Evolutionary conservation across 176 grass and related monocot genomes (phyloP).

Genomic region (Coix lacrymajobi): DNA sequence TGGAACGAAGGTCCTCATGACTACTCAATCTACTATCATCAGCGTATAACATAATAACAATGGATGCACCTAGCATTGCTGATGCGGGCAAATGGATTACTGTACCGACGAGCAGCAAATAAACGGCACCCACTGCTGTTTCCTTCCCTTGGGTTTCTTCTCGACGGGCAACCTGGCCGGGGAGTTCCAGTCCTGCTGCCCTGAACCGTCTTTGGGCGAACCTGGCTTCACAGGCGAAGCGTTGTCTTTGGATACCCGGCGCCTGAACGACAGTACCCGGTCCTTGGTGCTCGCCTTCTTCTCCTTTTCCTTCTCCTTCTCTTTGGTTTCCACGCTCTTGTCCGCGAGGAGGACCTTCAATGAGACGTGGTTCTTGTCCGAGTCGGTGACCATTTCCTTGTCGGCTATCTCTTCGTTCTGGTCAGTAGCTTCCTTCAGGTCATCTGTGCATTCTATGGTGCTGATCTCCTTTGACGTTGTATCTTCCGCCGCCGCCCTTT

Average conservation of each 20-base stretch:
- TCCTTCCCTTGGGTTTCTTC: constrained; percentile 42
- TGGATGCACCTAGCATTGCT: neutral
- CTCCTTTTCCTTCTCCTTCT: constrained; percentile 41
- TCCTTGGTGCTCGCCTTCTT: constrained; percentile 40
- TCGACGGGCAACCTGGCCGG: constrained; percentile 44
- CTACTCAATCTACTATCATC: neutral
- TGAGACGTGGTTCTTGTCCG: constrained; percentile 42
- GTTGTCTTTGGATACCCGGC: constrained; percentile 10
- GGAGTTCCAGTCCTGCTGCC: constrained; percentile 59
- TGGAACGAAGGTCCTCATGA: neutral
- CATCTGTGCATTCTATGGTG: neutral
- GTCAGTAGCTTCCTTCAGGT: neutral
- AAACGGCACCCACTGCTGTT: constrained; percentile 59
- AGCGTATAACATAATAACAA: neutral
- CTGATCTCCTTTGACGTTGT: constrained; percentile 1
- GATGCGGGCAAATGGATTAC: constrained; percentile 5
- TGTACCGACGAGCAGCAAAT: constrained; percentile 56
- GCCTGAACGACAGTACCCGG: constrained; percentile 24
- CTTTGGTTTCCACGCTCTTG: constrained; percentile 36
- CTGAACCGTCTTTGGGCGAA: constrained; percentile 17
- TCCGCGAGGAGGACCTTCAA: constrained; percentile 49
- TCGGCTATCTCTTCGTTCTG: constrained; percentile 33
- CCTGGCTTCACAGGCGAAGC: constrained; percentile 2
- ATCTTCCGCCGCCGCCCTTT: neutral
- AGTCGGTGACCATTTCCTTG: constrained; percentile 37